A percentile compares a stretch with the other conserved stretches of the same genome.
These are phyloP conservation scores for Vitis riparia DNA, from an alignment of 164 flowering plant species.

Conservation along the genomic window DNA sequence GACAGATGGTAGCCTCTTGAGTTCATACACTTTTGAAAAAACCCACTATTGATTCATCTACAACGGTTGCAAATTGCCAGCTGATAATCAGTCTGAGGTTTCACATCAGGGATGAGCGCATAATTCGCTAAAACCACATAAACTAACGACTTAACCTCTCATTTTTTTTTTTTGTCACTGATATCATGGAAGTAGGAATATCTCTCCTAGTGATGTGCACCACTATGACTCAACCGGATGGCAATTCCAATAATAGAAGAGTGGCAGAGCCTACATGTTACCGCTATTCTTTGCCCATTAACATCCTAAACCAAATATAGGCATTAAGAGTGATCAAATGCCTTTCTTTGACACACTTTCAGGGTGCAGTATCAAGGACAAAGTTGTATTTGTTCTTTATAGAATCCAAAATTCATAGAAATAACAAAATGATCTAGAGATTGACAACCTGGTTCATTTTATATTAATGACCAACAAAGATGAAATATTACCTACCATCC, in stretches of 20 bases:
- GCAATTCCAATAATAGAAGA: neutral
- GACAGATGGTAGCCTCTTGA: no score
- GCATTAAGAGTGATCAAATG: neutral
- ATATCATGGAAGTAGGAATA: neutral
- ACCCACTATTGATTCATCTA: neutral
- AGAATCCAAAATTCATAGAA: neutral
- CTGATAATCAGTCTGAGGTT: neutral
- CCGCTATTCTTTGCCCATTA: neutral
- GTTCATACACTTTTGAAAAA: neutral
- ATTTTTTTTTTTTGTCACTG: neutral
- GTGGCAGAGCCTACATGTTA: neutral
- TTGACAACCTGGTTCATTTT: neutral
- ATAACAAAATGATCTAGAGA: neutral
- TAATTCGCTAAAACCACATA: neutral
- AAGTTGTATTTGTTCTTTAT: neutral
- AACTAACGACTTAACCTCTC: neutral
- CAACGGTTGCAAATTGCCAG: neutral
- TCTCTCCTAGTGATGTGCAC: neutral
- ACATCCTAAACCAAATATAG: neutral
- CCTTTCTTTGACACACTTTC: neutral
- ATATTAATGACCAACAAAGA: neutral
- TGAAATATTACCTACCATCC: constrained; percentile 72
- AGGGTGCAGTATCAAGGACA: neutral
- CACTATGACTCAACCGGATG: neutral
- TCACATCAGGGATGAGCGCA: neutral